Evolutionary conservation across 2,329 filamentous ascomycete species (phyloP), one percentile per base, ranked within the genome.

Genomic region (Esteya vermicola): DNA sequence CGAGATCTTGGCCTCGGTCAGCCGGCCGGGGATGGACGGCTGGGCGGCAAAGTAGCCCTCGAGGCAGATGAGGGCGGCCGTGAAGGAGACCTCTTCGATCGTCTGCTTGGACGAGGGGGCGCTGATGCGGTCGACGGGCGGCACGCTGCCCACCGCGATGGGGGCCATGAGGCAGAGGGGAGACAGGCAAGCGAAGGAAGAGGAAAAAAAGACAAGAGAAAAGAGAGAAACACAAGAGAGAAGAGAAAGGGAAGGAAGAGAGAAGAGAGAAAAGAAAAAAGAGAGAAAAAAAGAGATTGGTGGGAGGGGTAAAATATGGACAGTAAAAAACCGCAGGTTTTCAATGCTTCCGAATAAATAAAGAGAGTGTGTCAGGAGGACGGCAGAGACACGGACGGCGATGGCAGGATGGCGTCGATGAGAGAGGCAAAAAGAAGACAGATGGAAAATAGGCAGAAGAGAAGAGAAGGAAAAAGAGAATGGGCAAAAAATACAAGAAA

Each of bases 61-160:
- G 40, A 78, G 64, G 50, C 70, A 71, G 51, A 76, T 68, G 52
- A 80, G 62, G 14, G 70, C 72, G 1, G 70, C 70, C 3, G 67
- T 65, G 55, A 80, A 78, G 53, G 65, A 70, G 43, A 75, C 64
- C 58, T 80, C 75, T 56, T 80, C 75, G 51, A 78, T 75, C 28
- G 70, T 70, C 53, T 75, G 61, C 19, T 50, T 42, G 12, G 47
- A 50, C 20, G 44, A 47, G 30, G 48, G 43, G 9, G 43, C 41
- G 36, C 45, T 50, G 38, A 48, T 47, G 35, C 47, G 47, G 46
- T 48, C 45, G 21, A 50, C 45, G 10, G 48, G 46, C 33, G 47
- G 48, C 21, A 48, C 41, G 12, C 31, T 44, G 27, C 47, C 44
- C 22, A 42, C 40, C 19, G 47, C 46, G 14, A 49, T 41, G n/a